phyloP scores from a whole-genome alignment of 805 yeast genomes.

The Candida ascalaphidarum region DNA sequence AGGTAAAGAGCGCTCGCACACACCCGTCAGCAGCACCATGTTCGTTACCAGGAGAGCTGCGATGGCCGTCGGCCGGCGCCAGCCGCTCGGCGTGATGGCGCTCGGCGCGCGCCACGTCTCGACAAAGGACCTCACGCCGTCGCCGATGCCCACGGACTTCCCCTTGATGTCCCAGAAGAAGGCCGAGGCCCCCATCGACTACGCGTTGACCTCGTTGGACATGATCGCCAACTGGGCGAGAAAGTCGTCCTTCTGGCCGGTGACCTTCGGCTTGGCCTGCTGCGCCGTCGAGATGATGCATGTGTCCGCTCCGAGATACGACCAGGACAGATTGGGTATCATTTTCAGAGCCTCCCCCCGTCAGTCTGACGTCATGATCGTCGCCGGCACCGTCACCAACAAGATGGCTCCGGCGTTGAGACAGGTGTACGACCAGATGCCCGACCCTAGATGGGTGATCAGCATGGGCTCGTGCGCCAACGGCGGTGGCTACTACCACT shows the following conservation, averaged over 20 bases:
- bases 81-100: slow-evolving; percentile 7
- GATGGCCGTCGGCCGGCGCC: slow-evolving; percentile 12
- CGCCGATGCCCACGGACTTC: slow-evolving; percentile 51
- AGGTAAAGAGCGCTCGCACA: slow-evolving; percentile 2
- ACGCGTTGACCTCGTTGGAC: slow-evolving; percentile 74
- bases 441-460: slow-evolving; percentile 90
- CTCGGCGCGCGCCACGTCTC: slow-evolving; percentile 19
- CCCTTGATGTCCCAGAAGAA: slow-evolving; percentile 63
- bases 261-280: slow-evolving; percentile 85
- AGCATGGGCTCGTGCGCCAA: slow-evolving; percentile 93
- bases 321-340: slow-evolving; percentile 86
- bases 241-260: slow-evolving; percentile 90
- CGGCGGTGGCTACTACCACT: slow-evolving; percentile 87
- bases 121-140: slow-evolving; percentile 40
- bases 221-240: slow-evolving; percentile 86
- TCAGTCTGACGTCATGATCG: slow-evolving; percentile 87
- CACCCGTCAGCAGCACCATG: slow-evolving; percentile 8
- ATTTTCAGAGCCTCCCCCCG: slow-evolving; percentile 92
- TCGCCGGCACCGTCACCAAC: slow-evolving; percentile 85
- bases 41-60: slow-evolving; percentile 19
- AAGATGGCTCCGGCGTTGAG: slow-evolving; percentile 92
- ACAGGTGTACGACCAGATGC: slow-evolving; percentile 92
- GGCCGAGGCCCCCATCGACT: slow-evolving; percentile 53
- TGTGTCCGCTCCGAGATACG: slow-evolving; percentile 83
- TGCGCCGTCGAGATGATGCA: slow-evolving; percentile 97